Conservation (phyloP, 2,329 filamentous ascomycete species). For the Ambrosiella xylebori region DNA sequence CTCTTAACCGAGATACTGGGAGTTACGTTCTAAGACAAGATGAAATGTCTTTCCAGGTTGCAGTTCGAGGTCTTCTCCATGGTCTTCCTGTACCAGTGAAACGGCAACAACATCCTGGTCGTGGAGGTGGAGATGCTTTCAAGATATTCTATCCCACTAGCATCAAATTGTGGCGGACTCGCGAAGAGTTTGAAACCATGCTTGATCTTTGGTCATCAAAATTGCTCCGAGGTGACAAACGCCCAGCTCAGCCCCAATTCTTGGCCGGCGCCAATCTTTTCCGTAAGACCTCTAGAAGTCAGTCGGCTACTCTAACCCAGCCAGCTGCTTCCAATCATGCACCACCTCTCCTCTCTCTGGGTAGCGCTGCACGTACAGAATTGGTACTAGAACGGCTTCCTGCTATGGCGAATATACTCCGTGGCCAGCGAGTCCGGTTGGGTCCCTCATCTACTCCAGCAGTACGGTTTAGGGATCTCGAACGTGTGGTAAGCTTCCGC, state of each 20-base stretch:
- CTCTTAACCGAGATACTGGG: constrained; percentile 34
- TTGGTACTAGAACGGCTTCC: constrained; percentile 74
- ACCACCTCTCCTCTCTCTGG: constrained; percentile 37
- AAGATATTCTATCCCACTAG: constrained; percentile 89
- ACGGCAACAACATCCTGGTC: constrained; percentile 21
- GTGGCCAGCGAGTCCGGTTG: constrained; percentile 16
- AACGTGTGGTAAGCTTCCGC: constrained; percentile 50
- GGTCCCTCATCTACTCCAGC: constrained; percentile 8
- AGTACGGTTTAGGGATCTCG: constrained; percentile 38
- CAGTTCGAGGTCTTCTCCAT: constrained; percentile 72
- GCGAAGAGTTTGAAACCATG: constrained; percentile 62
- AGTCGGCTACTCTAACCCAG: not conserved
- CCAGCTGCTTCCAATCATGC: constrained; percentile 14
- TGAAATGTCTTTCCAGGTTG: constrained; percentile 84
- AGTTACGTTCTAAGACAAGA: constrained; percentile 74
- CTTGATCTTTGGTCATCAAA: constrained; percentile 52
- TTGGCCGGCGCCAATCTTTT: constrained; percentile 26
- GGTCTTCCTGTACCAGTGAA: constrained; percentile 75
- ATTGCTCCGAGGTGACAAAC: constrained; percentile 36
- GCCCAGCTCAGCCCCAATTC: constrained; percentile 27
- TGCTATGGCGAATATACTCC: constrained; percentile 56
- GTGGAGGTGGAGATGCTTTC: constrained; percentile 37
- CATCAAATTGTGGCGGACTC: constrained; percentile 65
- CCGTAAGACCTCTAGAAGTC: not conserved
- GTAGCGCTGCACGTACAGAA: constrained; percentile 50